phyloP scores from a whole-genome alignment of 495 filamentous ascomycete species.

The Lophiostoma macrostomum region DNA sequence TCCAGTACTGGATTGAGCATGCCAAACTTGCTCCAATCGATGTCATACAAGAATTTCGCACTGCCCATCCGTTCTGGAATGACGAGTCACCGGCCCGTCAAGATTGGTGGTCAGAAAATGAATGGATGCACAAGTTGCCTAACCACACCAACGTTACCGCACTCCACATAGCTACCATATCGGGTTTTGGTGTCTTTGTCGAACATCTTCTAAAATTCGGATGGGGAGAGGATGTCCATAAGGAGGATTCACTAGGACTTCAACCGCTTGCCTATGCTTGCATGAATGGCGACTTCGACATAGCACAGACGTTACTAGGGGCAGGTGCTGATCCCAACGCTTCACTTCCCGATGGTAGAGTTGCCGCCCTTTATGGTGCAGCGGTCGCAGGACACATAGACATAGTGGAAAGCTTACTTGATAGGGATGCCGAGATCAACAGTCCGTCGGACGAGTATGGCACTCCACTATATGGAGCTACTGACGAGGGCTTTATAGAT shows the following conservation, averaged over 20 bases:
- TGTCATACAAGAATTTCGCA: constrained; percentile 13
- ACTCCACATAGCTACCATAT: constrained; percentile 9
- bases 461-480: constrained; percentile 18
- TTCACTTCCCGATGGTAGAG: background rate
- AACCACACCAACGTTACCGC: constrained; percentile 8
- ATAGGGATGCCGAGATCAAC: constrained; percentile 35
- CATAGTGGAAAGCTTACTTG: constrained; percentile 35
- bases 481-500: background rate
- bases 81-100: background rate
- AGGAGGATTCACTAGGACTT: constrained; percentile 12
- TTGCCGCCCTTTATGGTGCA: constrained; percentile 39
- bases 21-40: constrained; percentile 13
- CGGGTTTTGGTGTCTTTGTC: constrained; percentile 5
- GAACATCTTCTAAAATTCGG: constrained; percentile 7
- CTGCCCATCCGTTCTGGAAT: constrained; percentile 8
- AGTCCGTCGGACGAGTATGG: constrained; percentile 24
- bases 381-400: constrained; percentile 32
- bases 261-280: constrained; percentile 24
- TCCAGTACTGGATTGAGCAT: constrained; percentile 26
- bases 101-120: constrained; percentile 14
- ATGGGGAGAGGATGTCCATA: constrained; percentile 2
- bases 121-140: background rate
- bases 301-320: constrained; percentile 9
- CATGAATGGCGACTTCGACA: constrained; percentile 2
- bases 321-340: constrained; percentile 10